Base-by-base conservation (phyloP, 331 rosid genomes). In the Cydonia oblonga region DNA sequence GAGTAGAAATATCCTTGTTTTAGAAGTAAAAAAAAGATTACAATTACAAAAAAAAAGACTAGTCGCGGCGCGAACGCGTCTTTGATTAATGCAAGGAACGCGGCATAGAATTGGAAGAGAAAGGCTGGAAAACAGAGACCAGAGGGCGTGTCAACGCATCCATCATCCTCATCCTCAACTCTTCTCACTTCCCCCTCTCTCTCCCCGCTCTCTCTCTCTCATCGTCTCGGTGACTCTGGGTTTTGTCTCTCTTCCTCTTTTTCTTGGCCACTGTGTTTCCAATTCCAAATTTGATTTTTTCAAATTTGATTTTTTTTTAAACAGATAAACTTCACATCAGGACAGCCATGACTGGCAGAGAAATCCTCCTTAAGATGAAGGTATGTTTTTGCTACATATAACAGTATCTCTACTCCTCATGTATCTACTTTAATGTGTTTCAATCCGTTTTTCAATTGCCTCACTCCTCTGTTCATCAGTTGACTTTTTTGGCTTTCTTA, bases 351-450 rank as follows among this genome's bases (percentile, higher is more conserved):
- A 2, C 82, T 9, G 87, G 87, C 75, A 82, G 59, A 77, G 87
- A 86, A 69, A 78, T 86, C 28, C 84, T 86, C 68, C 26, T 24
- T 72, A 86, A 82, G 84, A 86, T 86, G 90, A 83, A 86, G 84
- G 87, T 86, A 60, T 64, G 25, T 20, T 2, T 2, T 26, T 24
- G 19, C 15, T 40, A 68, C 60, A 28, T 25, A 2, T 10, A 49
- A 49, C 20, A 49, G 62, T 56, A 23, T 1, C 1, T 22, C 25
- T 24, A 56, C 62, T 56, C 7, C 62, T 56, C 29, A 2, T 32
- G 24, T 65, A 12, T 65, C 11, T 18, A 10, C 70, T 64, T 61
- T 61, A 29, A 10, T 78, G 68, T 49, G 68, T 53, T 53, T 73
- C 23, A 3, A 7, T 64, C 8, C 5, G 3, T 69, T 58, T 28